These are phyloP conservation scores for Xanthoconium separans DNA, from an alignment of 1,284 basidiomycete species.

Conservation along the genomic window DNA sequence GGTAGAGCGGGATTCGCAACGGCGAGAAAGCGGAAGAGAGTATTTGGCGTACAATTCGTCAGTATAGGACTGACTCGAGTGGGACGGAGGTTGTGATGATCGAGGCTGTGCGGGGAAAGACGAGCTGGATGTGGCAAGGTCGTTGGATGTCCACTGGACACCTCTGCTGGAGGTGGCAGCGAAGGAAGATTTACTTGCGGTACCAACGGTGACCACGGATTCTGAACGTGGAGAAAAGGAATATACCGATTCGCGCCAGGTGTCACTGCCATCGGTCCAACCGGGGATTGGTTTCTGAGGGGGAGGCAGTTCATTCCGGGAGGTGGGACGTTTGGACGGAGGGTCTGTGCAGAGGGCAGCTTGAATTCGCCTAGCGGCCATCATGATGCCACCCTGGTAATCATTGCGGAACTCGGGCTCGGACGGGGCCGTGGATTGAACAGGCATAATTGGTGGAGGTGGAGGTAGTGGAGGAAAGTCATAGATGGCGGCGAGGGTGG, in stretches of 20 bases:
- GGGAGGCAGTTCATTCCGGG: conserved; percentile 28
- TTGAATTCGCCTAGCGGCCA: conserved; percentile 58
- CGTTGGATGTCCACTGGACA: conserved; percentile 47
- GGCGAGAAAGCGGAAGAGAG: conserved; percentile 50
- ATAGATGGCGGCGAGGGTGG: conserved; percentile 52
- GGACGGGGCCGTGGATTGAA: conserved; percentile 22
- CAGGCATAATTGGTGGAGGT: conserved; percentile 40
- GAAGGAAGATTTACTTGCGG: conserved; percentile 39
- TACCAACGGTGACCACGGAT: conserved; percentile 22
- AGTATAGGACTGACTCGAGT: conserved; percentile 35
- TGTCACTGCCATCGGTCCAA: conserved; percentile 66
- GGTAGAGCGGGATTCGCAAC: conserved; percentile 49
- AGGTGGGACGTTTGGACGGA: conserved; percentile 28
- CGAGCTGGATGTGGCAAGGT: conserved; percentile 29
- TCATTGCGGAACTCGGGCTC: conserved; percentile 35
- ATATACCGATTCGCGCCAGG: conserved; percentile 64
- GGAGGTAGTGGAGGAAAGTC: conserved; percentile 56
- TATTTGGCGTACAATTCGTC: conserved; percentile 55
- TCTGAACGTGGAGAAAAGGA: conserved; percentile 37
- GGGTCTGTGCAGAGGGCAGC: conserved; percentile 46
- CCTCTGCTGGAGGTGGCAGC: conserved; percentile 50
- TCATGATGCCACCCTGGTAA: conserved; percentile 62
- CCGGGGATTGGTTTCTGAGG: conserved; percentile 52
- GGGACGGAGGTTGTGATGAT: conserved; percentile 14
- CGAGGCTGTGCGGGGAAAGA: conserved; percentile 20